Conservation (phyloP, 352 stramenopile species). For the Peronospora farinosa region DNA sequence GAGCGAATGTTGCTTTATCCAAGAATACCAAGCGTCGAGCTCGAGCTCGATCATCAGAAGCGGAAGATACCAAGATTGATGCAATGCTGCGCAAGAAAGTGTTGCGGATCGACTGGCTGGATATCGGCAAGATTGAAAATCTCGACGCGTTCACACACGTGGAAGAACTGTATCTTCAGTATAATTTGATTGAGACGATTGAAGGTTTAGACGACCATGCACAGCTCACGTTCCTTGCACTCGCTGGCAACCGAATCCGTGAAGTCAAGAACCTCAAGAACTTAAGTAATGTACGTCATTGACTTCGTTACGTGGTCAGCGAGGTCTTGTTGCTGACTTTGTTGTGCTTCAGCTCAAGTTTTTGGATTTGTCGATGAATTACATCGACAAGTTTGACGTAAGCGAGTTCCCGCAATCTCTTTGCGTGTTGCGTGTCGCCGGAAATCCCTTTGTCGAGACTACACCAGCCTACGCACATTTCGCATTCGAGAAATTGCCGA, state of each 20-base stretch:
- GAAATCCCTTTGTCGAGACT: conserved; percentile 52
- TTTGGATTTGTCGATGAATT: conserved; percentile 71
- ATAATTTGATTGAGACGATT: conserved; percentile 60
- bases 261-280: conserved; percentile 54
- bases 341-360: conserved; percentile 50
- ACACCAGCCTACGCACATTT: conserved; percentile 51
- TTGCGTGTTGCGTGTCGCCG: conserved; percentile 42
- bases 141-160: conserved; percentile 69
- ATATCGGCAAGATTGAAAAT: conserved; percentile 67
- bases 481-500: conserved; percentile 58
- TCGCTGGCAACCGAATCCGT: conserved; percentile 59
- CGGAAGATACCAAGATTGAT: conserved; percentile 34
- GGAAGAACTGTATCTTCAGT: conserved; percentile 70
- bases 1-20: conserved; percentile 27
- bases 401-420: conserved; percentile 50
- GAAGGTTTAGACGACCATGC: conserved; percentile 57
- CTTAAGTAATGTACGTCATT: conserved; percentile 41
- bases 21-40: conserved; percentile 10
- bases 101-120: conserved; percentile 66
- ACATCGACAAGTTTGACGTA: conserved; percentile 60
- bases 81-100: conserved; percentile 47
- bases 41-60: conserved; percentile 4
- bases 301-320: neutral
- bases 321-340: conserved; percentile 1
- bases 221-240: conserved; percentile 52